A percentile compares a stretch with the other conserved stretches of the same genome.
These are phyloP conservation scores for Planoprotostelium fungivorum DNA, from an alignment of 78 protist genomes.

Conservation along the genomic window DNA sequence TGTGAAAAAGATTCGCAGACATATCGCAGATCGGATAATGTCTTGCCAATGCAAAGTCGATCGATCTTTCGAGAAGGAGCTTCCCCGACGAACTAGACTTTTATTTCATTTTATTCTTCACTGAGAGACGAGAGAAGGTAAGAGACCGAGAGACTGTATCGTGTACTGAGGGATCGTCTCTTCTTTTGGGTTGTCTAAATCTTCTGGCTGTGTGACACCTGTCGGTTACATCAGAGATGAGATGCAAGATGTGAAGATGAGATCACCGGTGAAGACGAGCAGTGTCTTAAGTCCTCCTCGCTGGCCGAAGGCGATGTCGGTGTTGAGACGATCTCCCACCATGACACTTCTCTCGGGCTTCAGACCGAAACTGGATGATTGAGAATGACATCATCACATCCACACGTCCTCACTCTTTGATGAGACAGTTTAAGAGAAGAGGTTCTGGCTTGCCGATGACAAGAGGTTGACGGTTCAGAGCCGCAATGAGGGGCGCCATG, in stretches of 20 bases:
- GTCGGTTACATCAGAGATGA: too few species aligned
- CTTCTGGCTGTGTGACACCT: neutral
- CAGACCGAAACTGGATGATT: neutral
- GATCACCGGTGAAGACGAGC: conserved; percentile 25
- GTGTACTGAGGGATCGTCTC: neutral
- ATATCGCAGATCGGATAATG: too few species aligned
- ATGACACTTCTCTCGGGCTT: conserved; percentile 14
- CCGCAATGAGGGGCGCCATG: conserved; percentile 3
- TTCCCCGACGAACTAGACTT: too few species aligned
- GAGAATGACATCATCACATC: too few species aligned
- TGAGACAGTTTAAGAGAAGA: conserved; percentile 11
- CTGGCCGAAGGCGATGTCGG: conserved; percentile 35
- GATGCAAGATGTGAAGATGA: too few species aligned
- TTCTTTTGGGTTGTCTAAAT: neutral
- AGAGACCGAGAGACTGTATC: neutral
- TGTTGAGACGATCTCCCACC: conserved; percentile 39
- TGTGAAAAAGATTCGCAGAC: too few species aligned
- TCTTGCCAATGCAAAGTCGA: too few species aligned
- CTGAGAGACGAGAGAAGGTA: neutral
- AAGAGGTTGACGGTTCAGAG: conserved; percentile 1
- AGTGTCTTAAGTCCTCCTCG: conserved; percentile 11
- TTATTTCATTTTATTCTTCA: too few species aligned
- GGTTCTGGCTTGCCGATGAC: conserved; percentile 48
- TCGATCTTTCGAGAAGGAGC: too few species aligned
- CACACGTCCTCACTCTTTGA: neutral